phyloP scores from a whole-genome alignment of 164 flowering plant genomes.

The Protea cynaroides region DNA sequence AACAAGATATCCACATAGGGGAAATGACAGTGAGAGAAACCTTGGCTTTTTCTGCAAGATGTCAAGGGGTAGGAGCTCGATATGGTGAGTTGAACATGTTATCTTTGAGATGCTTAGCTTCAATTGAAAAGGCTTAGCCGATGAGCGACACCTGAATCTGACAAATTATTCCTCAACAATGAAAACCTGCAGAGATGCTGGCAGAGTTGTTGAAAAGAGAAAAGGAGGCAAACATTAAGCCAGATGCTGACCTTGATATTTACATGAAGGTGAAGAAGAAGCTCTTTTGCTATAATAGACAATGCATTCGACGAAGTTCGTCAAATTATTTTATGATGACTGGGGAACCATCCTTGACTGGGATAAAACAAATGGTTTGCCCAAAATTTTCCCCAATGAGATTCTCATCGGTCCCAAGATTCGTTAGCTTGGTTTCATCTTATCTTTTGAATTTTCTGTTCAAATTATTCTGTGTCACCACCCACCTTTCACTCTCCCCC shows the following conservation, averaged over 20 bases:
- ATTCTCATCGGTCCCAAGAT: background rate
- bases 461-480: no score
- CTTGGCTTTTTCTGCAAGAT: conserved; percentile 50
- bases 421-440: background rate
- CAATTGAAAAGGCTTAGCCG: conserved; percentile 45
- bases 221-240: conserved; percentile 53
- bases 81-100: background rate
- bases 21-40: background rate
- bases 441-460: no score
- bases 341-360: no score
- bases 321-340: background rate
- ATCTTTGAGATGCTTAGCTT: background rate
- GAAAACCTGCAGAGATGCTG: conserved; percentile 46
- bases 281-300: background rate
- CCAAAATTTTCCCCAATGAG: no score
- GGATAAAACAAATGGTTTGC: no score
- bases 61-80: background rate
- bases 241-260: conserved; percentile 65
- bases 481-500: no score
- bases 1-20: conserved; percentile 27
- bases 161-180: background rate
- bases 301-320: no score
- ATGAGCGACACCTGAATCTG: conserved; percentile 27
- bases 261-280: conserved; percentile 56
- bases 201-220: conserved; percentile 68